Conservation (phyloP, 2,329 filamentous ascomycete genomes). For the Penicillium hordei region DNA sequence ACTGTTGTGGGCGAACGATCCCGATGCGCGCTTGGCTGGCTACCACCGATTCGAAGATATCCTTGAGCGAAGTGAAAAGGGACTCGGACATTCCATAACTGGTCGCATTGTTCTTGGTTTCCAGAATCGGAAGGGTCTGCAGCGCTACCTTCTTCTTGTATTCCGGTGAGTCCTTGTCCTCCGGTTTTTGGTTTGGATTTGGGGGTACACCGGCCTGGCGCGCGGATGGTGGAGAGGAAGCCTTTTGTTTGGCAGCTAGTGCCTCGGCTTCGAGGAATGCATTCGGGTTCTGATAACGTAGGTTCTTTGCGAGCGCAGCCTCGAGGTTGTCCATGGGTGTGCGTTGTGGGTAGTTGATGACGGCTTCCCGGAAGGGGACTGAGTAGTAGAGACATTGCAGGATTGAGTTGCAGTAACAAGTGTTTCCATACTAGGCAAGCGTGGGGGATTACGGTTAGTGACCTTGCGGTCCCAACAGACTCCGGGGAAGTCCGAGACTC, state of each 20-base stretch:
- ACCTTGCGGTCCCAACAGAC: not conserved
- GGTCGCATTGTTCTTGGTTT: slow-evolving; percentile 76
- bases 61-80: slow-evolving; percentile 89
- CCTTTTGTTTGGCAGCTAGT: slow-evolving; percentile 49
- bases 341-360: slow-evolving; percentile 82
- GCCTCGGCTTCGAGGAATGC: slow-evolving; percentile 54
- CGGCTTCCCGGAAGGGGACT: slow-evolving; percentile 86
- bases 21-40: slow-evolving; percentile 79
- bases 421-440: slow-evolving; percentile 80
- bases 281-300: slow-evolving; percentile 62
- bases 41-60: slow-evolving; percentile 90
- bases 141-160: slow-evolving; percentile 98
- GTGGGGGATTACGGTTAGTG: slow-evolving; percentile 20
- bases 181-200: slow-evolving; percentile 65
- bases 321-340: slow-evolving; percentile 70
- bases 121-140: slow-evolving; percentile 79
- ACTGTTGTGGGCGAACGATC: slow-evolving; percentile 86
- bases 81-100: slow-evolving; percentile 93
- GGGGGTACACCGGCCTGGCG: slow-evolving; percentile 55
- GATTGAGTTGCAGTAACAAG: slow-evolving; percentile 98
- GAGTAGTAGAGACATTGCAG: slow-evolving; percentile 97
- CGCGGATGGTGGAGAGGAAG: slow-evolving; percentile 32
- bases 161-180: slow-evolving; percentile 94
- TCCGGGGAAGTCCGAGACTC: slow-evolving; percentile 44
- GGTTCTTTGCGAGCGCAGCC: slow-evolving; percentile 46